phyloP scores from a whole-genome alignment of 2,329 filamentous ascomycete species.

The Huntiella bhutanensis region DNA sequence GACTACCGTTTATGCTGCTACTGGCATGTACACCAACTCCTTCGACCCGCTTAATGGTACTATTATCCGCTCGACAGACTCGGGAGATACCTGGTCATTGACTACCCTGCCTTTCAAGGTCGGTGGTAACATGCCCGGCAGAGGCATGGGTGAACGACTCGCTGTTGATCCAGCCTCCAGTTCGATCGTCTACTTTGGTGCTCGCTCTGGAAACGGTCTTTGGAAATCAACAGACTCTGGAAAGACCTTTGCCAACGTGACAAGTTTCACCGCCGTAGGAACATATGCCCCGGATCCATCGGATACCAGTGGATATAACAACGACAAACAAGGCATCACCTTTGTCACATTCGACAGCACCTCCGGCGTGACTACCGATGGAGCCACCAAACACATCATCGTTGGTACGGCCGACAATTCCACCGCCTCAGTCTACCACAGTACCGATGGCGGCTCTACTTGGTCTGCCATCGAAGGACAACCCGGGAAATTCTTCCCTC shows the following conservation, averaged over 20 bases:
- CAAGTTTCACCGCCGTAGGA: conserved; percentile 31
- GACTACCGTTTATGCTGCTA: conserved; percentile 32
- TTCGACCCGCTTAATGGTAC: conserved; percentile 38
- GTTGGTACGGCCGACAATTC: conserved; percentile 34
- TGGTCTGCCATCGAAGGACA: conserved; percentile 33
- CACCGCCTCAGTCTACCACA: conserved; percentile 33
- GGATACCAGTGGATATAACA: conserved; percentile 26
- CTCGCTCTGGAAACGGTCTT: conserved; percentile 37
- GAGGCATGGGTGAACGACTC: conserved; percentile 38
- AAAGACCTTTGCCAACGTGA: conserved; percentile 32
- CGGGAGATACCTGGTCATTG: conserved; percentile 31
- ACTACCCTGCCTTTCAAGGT: conserved; percentile 37
- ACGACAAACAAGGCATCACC: conserved; percentile 27
- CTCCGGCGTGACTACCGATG: conserved; percentile 21
- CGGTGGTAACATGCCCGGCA: conserved; percentile 42
- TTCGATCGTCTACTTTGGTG: conserved; percentile 37
- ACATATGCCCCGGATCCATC: conserved; percentile 27
- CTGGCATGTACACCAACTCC: conserved; percentile 39
- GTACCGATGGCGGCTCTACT: conserved; percentile 31
- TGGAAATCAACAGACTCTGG: conserved; percentile 39
- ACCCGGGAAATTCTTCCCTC: conserved; percentile 31
- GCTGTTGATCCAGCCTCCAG: conserved; percentile 38
- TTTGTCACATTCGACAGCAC: conserved; percentile 38
- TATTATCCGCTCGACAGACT: conserved; percentile 34
- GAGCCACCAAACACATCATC: conserved; percentile 36